Evolutionary conservation across 768 basidiomycete genomes (phyloP), one percentile per base, ranked within the genome.

Genomic region (Paxillus involutus): DNA sequence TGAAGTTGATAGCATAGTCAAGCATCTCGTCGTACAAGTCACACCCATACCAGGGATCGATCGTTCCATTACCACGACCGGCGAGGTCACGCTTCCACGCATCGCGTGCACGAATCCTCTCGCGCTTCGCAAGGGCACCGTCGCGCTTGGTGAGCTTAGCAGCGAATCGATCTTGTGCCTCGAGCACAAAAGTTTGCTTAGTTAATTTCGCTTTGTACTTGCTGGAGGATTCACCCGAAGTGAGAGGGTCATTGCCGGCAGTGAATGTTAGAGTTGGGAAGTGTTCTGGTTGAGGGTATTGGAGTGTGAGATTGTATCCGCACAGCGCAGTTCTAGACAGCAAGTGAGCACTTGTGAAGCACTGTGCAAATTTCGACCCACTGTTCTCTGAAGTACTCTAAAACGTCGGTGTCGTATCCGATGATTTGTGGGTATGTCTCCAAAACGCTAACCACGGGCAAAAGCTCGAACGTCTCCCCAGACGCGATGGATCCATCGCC

Each of bases 341-440:
- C 35, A 11, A 44, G 35, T 58, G 33, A 63, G 33, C 11, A 51
- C 6, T 16, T 19, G 1, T 36, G 35, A 12, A 14, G 13, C 21
- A 47, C 26, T 5, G 19, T 13, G n/a, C 9, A 48, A 36, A 17
- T 16, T 42, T 57, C 19, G 19, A 74, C 85, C 54, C 58, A 88
- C 87, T 88, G 85, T 59, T 81, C 74, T 57, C 79, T 77, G 69
- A 89, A 89, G 63, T 87, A 87, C 51, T 82, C 75, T 62, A 80
- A 84, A 6, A 87, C 84, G 5, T 80, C 78, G 44, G 75, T 73
- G 57, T 90, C 83, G 60, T 90, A 90, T 33, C 81, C 84, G 48
- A 91, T 88, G 29, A 90, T 71, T 63, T 89, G 88, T 1, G 89
- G 89, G 63, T 85, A 87, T 4, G 89, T 89, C 69, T 87, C 80